These are phyloP conservation scores for Hypoxylon lienhwacheense DNA, from an alignment of 495 filamentous ascomycete genomes.

Conservation along the genomic window DNA sequence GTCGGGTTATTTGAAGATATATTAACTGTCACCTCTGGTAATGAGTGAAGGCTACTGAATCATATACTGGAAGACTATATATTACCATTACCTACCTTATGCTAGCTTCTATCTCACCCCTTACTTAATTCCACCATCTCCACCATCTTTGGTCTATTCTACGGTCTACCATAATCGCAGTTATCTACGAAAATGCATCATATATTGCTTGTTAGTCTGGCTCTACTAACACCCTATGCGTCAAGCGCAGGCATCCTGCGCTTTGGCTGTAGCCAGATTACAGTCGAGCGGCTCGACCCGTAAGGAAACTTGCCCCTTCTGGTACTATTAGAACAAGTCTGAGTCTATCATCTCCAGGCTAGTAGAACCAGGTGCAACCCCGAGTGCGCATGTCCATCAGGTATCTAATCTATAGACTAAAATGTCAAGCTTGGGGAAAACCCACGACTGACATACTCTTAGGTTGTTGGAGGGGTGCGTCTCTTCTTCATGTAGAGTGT, in stretches of 20 bases:
- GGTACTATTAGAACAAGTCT: background rate
- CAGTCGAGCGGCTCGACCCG: conserved; percentile 37
- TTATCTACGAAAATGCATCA: conserved; percentile 3
- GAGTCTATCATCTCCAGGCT: background rate
- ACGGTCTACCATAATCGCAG: background rate
- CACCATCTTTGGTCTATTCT: background rate
- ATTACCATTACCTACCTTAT: too few species aligned
- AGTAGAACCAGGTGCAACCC: conserved; percentile 2
- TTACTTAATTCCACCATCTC: too few species aligned
- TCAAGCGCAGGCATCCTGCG: conserved; percentile 20
- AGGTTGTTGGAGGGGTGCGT: conserved; percentile 1
- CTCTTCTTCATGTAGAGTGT: background rate
- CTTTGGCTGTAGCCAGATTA: conserved; percentile 39
- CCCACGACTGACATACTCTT: background rate
- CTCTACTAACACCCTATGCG: background rate
- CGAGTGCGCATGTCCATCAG: background rate
- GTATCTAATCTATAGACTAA: background rate
- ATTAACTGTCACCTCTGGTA: background rate
- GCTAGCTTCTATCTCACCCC: too few species aligned
- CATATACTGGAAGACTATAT: background rate
- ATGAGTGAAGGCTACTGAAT: background rate
- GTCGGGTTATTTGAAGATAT: conserved; percentile 1
- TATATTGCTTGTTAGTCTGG: background rate
- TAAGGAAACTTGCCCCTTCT: background rate
- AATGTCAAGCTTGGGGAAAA: background rate